phyloP scores from a whole-genome alignment of 805 yeast genomes.

The Saccharomycopsis lassenensis region DNA sequence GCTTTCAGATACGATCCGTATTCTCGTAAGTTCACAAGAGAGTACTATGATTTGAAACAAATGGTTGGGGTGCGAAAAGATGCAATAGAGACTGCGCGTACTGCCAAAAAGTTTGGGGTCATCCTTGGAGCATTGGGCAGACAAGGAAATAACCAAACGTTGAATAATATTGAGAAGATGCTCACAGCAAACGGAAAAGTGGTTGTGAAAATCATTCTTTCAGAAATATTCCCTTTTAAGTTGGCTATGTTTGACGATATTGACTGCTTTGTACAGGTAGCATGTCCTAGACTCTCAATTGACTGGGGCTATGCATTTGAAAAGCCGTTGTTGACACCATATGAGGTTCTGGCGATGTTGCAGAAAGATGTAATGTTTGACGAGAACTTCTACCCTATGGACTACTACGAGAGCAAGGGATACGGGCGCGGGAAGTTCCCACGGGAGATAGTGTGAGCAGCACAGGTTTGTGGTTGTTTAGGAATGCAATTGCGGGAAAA shows the following conservation, averaged over 20 bases:
- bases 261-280: constrained; percentile 94
- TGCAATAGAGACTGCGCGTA: constrained; percentile 56
- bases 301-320: constrained; percentile 99
- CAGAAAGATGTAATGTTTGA: constrained; percentile 59
- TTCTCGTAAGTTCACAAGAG: constrained; percentile 80
- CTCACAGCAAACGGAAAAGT: constrained; percentile 46
- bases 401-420: constrained; percentile 81
- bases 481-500: no score
- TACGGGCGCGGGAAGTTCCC: constrained; percentile 68
- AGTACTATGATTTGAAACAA: constrained; percentile 78
- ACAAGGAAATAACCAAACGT: constrained; percentile 80
- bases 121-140: constrained; percentile 91
- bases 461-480: no score
- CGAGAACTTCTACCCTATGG: constrained; percentile 80
- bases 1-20: constrained; percentile 96
- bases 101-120: constrained; percentile 63
- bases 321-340: constrained; percentile 87
- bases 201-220: constrained; percentile 71
- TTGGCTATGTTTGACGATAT: constrained; percentile 85
- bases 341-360: constrained; percentile 88
- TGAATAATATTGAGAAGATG: constrained; percentile 49
- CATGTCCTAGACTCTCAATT: constrained; percentile 90
- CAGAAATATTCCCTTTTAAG: constrained; percentile 91
- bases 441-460: not conserved
- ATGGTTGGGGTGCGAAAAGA: constrained; percentile 61